phyloP scores from a whole-genome alignment of 2,329 filamentous ascomycete species.

The Myriosclerotinia curreyana region DNA sequence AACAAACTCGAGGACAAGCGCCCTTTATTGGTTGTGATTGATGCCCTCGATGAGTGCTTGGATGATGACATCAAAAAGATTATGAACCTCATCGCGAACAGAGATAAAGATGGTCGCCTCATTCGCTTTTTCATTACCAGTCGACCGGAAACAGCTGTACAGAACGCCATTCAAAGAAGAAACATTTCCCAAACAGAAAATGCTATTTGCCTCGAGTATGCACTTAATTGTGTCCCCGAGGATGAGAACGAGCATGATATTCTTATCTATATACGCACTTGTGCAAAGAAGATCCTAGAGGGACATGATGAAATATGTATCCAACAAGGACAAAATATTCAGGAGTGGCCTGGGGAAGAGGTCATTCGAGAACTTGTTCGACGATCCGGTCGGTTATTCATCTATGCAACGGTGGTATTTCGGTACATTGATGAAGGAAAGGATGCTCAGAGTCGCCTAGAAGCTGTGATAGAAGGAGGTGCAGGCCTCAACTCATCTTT shows the following conservation, averaged over 20 bases:
- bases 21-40: background rate
- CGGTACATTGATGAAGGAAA: constrained; percentile 24
- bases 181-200: background rate
- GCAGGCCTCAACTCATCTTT: background rate
- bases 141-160: constrained; percentile 9
- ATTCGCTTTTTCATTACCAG: background rate
- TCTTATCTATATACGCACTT: background rate
- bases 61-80: background rate
- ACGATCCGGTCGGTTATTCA: constrained; percentile 28
- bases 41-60: constrained; percentile 10
- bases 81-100: background rate
- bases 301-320: background rate
- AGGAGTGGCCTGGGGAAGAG: background rate
- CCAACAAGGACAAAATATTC: background rate
- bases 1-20: background rate
- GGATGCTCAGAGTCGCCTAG: background rate
- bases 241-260: constrained; percentile 10
- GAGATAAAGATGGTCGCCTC: background rate
- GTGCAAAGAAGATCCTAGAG: background rate
- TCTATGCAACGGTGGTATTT: constrained; percentile 33
- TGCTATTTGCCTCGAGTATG: background rate
- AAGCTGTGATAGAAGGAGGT: background rate
- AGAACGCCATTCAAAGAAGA: background rate
- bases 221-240: background rate
- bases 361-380: background rate